Conservation (phyloP, 164 flowering plant genomes). For the Liriodendron chinense region DNA sequence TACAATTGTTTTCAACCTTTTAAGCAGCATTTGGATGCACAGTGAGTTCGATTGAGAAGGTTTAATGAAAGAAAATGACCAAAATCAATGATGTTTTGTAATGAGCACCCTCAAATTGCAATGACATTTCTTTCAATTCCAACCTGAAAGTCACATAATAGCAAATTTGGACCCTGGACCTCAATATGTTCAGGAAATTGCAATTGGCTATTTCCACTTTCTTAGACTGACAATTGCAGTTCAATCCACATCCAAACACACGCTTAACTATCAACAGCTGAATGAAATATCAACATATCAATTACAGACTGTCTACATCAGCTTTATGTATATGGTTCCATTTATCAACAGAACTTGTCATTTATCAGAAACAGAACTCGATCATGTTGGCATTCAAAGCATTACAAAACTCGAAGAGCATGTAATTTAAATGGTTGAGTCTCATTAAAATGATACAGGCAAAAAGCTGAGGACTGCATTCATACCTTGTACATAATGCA, state of each 20-base stretch:
- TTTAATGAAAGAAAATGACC: not conserved
- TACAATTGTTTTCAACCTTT: not conserved
- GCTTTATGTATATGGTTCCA: not conserved
- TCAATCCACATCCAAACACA: not conserved
- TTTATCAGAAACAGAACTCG: not conserved
- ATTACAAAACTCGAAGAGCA: not conserved
- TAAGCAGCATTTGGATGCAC: not conserved
- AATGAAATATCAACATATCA: not conserved
- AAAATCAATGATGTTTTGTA: no score
- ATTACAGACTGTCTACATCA: not conserved
- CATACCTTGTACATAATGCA: constrained; percentile 85
- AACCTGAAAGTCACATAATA: not conserved
- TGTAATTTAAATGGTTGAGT: not conserved
- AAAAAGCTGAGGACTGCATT: not conserved
- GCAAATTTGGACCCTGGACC: not conserved
- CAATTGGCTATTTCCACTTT: not conserved
- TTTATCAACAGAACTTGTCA: not conserved
- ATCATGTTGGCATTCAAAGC: not conserved
- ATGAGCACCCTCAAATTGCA: not conserved
- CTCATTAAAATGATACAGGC: not conserved
- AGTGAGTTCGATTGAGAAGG: not conserved
- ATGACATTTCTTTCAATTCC: not conserved
- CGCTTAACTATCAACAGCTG: not conserved
- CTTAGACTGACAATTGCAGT: not conserved
- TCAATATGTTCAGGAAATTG: not conserved